Evolutionary conservation across 2,329 filamentous ascomycete species (phyloP).

Genomic region (Eurotiales sp.): DNA sequence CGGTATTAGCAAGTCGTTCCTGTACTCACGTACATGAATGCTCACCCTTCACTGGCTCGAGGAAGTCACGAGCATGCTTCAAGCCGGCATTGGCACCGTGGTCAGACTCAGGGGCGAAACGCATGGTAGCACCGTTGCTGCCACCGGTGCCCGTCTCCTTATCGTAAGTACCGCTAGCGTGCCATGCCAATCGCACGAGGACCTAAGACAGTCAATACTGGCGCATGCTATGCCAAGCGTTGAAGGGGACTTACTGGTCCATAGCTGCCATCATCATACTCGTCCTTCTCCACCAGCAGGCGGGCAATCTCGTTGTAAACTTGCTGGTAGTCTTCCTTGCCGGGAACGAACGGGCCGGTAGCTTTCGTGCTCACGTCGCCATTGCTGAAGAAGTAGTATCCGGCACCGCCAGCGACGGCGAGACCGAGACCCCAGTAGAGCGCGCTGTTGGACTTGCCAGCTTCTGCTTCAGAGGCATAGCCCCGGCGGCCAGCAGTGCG

Average conservation of each 20-base stretch:
- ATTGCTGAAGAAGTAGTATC: slow-evolving; percentile 61
- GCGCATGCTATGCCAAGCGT: slow-evolving; percentile 2
- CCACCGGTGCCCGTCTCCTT: slow-evolving; percentile 83
- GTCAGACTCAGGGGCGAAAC: slow-evolving; percentile 81
- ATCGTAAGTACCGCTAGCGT: slow-evolving; percentile 89
- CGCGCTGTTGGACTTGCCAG: slow-evolving; percentile 50
- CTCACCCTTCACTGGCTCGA: slow-evolving; percentile 82
- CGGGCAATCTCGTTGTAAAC: slow-evolving; percentile 85
- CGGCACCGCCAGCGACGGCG: slow-evolving; percentile 59
- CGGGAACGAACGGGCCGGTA: slow-evolving; percentile 64
- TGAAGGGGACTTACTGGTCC: slow-evolving; percentile 67
- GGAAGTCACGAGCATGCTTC: slow-evolving; percentile 80
- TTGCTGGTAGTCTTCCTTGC: slow-evolving; percentile 86
- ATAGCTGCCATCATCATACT: slow-evolving; percentile 96
- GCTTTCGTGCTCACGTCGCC: slow-evolving; percentile 43
- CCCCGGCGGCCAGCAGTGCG: slow-evolving; percentile 71
- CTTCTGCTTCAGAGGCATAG: slow-evolving; percentile 67
- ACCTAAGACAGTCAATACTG: slow-evolving; percentile 40
- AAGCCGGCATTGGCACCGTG: slow-evolving; percentile 95
- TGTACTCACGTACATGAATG: not conserved
- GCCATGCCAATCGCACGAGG: slow-evolving; percentile 87
- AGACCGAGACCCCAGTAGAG: slow-evolving; percentile 59
- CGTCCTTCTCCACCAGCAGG: slow-evolving; percentile 78
- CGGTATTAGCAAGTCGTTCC: slow-evolving; percentile 7
- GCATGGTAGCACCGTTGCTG: slow-evolving; percentile 95